phyloP scores from a whole-genome alignment of 164 flowering plant genomes.

The Vitis labrusca region DNA sequence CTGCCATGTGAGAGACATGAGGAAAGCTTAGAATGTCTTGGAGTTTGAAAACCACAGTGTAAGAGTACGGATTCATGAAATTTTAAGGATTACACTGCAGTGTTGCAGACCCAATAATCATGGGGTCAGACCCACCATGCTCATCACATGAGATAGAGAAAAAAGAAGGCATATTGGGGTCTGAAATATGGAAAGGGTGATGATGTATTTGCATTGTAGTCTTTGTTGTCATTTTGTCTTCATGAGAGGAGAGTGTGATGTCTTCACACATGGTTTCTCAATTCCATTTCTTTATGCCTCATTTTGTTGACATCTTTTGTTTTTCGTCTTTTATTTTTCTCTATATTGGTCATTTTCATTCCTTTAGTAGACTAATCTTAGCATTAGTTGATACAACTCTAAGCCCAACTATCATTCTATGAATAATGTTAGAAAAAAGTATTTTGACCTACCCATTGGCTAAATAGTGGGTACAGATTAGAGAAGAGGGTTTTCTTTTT shows the following conservation, averaged over 20 bases:
- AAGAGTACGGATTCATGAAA: conserved; percentile 1
- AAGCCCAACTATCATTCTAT: no score
- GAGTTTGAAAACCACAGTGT: neutral
- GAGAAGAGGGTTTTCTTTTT: no score
- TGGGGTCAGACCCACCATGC: conserved; percentile 10
- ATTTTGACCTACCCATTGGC: no score
- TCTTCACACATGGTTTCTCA: no score
- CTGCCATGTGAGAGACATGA: conserved; percentile 11
- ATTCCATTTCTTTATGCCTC: no score
- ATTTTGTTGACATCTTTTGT: no score
- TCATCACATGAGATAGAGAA: conserved; percentile 7
- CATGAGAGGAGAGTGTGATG: neutral
- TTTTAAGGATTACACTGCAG: neutral
- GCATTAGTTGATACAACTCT: no score
- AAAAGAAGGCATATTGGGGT: neutral
- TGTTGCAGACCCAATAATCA: conserved; percentile 6
- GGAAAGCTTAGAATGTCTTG: conserved; percentile 5
- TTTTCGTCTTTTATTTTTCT: no score
- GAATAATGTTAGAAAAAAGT: no score
- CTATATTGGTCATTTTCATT: no score
- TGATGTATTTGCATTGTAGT: neutral
- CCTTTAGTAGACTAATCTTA: no score
- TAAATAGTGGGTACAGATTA: no score
- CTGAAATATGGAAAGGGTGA: neutral
- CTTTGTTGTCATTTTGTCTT: neutral